Percentiles rank a stretch among this genome's conserved stretches.
Conservation (phyloP, 2,329 filamentous ascomycete genomes). For the Pestalotiopsis sp. region DNA sequence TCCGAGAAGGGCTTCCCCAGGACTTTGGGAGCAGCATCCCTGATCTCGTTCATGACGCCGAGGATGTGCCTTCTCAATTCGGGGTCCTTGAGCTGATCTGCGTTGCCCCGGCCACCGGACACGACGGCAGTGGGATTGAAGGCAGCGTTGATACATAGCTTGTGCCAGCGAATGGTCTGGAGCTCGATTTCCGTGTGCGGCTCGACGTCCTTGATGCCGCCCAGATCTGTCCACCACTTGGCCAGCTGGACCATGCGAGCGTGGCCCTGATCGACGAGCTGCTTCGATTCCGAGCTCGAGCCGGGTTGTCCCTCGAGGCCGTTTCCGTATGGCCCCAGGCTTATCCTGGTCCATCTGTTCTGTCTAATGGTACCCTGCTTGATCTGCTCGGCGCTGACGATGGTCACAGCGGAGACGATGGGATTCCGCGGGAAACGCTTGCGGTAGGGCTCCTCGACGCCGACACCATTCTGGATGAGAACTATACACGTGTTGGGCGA, state of each 20-base stretch:
- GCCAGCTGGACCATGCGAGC: constrained; percentile 52
- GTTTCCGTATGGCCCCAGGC: constrained; percentile 66
- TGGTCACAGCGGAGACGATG: constrained; percentile 70
- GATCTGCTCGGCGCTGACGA: constrained; percentile 69
- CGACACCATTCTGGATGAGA: constrained; percentile 71
- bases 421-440: constrained; percentile 61
- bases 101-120: constrained; percentile 65
- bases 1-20: constrained; percentile 63
- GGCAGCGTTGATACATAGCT: constrained; percentile 75
- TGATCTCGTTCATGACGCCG: constrained; percentile 72
- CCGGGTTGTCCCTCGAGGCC: constrained; percentile 41
- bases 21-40: constrained; percentile 64
- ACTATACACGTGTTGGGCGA: constrained; percentile 58
- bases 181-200: constrained; percentile 66
- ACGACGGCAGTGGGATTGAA: constrained; percentile 76
- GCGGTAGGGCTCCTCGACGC: constrained; percentile 69
- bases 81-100: constrained; percentile 65
- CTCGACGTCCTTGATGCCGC: constrained; percentile 67
- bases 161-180: constrained; percentile 75
- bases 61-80: constrained; percentile 64
- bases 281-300: constrained; percentile 20
- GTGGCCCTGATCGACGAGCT: constrained; percentile 36
- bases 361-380: constrained; percentile 65
- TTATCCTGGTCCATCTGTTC: constrained; percentile 75
- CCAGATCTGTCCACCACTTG: constrained; percentile 55